Evolutionary conservation across 2,329 filamentous ascomycete genomes (phyloP).

Genomic region (Dothistroma septosporum): DNA sequence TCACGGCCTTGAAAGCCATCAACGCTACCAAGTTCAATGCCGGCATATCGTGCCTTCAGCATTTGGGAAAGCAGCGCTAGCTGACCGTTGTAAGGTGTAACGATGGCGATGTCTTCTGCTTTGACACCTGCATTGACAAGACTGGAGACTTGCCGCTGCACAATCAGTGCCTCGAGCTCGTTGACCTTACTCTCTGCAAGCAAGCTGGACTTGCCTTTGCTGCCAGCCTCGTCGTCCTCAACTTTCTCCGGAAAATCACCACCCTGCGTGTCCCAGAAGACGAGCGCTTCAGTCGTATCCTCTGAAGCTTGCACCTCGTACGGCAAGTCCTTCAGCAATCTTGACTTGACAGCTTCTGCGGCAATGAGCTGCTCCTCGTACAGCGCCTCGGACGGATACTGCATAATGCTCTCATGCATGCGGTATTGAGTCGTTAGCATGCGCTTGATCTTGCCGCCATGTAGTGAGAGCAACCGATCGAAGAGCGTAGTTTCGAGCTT

Average conservation of each 20-base stretch:
- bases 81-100: constrained; percentile 96
- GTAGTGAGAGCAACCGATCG: constrained; percentile 75
- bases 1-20: constrained; percentile 97
- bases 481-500: constrained; percentile 84
- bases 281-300: constrained; percentile 78
- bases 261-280: constrained; percentile 96
- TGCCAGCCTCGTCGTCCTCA: constrained; percentile 62
- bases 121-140: constrained; percentile 76
- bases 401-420: constrained; percentile 96
- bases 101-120: constrained; percentile 81
- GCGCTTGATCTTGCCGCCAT: constrained; percentile 79
- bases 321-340: constrained; percentile 71
- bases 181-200: constrained; percentile 83
- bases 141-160: constrained; percentile 69
- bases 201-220: constrained; percentile 49
- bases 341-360: constrained; percentile 69
- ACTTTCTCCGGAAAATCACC: constrained; percentile 72
- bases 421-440: constrained; percentile 98
- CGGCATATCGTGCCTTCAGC: constrained; percentile 75
- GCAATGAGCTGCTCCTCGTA: constrained; percentile 81
- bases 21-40: constrained; percentile 90
- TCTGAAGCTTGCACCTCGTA: constrained; percentile 77
- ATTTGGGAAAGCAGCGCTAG: constrained; percentile 69
- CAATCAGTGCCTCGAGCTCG: constrained; percentile 79
- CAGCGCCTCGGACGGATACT: constrained; percentile 82